Conservation (phyloP, 805 yeast species). For the Candida silvatica region DNA sequence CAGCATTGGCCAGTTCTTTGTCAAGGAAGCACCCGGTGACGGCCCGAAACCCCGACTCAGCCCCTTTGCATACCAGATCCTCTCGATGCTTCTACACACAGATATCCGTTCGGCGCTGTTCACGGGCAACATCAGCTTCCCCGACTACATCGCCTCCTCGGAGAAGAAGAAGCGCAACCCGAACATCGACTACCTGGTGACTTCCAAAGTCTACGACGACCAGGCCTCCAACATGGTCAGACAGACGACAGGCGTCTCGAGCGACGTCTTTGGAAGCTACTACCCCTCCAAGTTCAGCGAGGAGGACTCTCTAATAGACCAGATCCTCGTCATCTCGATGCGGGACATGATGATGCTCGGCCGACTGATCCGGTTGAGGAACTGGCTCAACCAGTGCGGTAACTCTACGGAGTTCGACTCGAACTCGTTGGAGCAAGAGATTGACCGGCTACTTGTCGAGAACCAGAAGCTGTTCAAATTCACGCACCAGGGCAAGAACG, state of each 20-base stretch:
- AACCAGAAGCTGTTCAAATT: conserved; percentile 2
- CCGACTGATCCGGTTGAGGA: conserved; percentile 3
- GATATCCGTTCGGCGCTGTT: not conserved
- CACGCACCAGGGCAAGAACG: not conserved
- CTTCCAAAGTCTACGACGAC: not conserved
- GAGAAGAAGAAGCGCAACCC: not conserved
- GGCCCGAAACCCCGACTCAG: no score
- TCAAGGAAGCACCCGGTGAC: no score
- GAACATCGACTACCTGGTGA: not conserved
- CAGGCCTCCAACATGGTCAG: conserved; percentile 1
- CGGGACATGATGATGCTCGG: conserved; percentile 5
- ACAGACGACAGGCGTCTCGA: not conserved
- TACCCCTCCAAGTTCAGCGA: not conserved
- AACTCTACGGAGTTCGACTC: conserved; percentile 6
- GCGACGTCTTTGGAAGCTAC: not conserved
- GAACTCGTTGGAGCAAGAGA: conserved; percentile 1
- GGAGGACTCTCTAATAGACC: not conserved
- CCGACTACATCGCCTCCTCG: not conserved
- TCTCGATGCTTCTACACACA: not conserved
- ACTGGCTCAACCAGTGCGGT: conserved; percentile 7
- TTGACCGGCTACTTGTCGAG: conserved; percentile 2
- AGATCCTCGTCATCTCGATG: conserved; percentile 4
- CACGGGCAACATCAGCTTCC: not conserved
- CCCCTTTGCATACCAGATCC: not conserved
- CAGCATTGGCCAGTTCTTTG: not conserved